A percentile compares a stretch with the other conserved stretches of the same genome.
Conservation (phyloP, 495 filamentous ascomycete species). For the Tetracladium marchalianum region DNA sequence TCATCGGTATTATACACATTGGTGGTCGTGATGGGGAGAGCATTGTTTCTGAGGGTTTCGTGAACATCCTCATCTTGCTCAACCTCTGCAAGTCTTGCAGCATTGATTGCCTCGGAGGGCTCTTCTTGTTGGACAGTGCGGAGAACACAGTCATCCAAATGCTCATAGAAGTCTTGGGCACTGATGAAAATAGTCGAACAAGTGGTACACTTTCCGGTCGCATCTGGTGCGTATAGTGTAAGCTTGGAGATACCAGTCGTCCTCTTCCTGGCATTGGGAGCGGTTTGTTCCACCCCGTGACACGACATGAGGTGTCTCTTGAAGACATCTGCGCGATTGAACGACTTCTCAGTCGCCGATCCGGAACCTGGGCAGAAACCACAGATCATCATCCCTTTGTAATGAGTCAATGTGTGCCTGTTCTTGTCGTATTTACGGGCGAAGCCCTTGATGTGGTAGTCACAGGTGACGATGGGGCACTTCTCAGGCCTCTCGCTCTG, state of each 20-base stretch:
- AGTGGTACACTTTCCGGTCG: conserved; percentile 91
- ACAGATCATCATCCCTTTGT: conserved; percentile 99
- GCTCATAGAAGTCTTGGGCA: conserved; percentile 98
- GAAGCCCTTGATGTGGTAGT: conserved; percentile 93
- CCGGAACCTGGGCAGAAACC: conserved; percentile 93
- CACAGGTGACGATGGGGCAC: conserved; percentile 88
- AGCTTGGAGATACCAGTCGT: conserved; percentile 40
- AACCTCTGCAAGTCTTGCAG: conserved; percentile 70
- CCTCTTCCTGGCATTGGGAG: conserved; percentile 85
- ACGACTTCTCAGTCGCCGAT: conserved; percentile 90
- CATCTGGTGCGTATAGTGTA: conserved; percentile 56
- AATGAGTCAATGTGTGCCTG: conserved; percentile 94
- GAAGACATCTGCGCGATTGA: conserved; percentile 98
- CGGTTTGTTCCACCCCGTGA: conserved; percentile 89
- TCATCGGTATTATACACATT: conserved; percentile 39
- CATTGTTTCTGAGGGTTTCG: conserved; percentile 76
- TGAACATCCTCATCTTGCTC: conserved; percentile 73
- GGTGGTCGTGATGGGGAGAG: conserved; percentile 48
- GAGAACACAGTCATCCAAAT: conserved; percentile 96
- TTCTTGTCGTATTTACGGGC: conserved; percentile 98
- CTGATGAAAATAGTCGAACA: conserved; percentile 86
- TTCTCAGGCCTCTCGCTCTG: conserved; percentile 91
- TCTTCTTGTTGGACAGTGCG: conserved; percentile 97
- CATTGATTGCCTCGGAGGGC: conserved; percentile 92
- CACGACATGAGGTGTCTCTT: conserved; percentile 93